Conservation (phyloP, 139 green algal species). For the Trebouxia sp. region DNA sequence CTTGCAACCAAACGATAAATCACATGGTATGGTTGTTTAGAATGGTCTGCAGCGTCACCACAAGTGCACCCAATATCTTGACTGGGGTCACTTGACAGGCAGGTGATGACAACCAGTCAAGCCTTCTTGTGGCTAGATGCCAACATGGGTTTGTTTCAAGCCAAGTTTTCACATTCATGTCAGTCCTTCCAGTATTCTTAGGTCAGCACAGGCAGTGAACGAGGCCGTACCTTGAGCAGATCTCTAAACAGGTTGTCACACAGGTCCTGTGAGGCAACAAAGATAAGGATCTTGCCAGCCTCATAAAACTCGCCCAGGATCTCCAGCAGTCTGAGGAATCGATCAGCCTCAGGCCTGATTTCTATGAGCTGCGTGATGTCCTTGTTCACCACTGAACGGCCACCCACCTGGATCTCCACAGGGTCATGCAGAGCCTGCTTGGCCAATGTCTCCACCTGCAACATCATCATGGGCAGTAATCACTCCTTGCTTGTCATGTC, state of each 20-base stretch:
- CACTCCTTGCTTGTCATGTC: too few relatives aligned
- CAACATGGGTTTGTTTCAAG: too few relatives aligned
- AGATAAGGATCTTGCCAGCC: conserved; percentile 85
- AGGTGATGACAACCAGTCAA: too few relatives aligned
- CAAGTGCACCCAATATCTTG: too few relatives aligned
- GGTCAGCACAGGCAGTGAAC: conserved; percentile 5
- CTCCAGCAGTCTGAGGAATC: conserved; percentile 96
- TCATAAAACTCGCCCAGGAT: conserved; percentile 90
- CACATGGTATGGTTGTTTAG: not conserved
- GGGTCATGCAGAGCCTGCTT: conserved; percentile 70
- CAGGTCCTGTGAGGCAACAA: conserved; percentile 89
- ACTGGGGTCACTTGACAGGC: too few relatives aligned
- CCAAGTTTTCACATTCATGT: too few relatives aligned
- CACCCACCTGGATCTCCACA: conserved; percentile 90
- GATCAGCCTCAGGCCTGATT: conserved; percentile 81
- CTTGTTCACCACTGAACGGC: conserved; percentile 88
- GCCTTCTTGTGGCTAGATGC: too few relatives aligned
- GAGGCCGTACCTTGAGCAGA: conserved; percentile 75
- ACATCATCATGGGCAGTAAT: not conserved
- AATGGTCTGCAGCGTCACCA: not conserved
- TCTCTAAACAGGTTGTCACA: conserved; percentile 94
- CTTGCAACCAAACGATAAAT: not conserved
- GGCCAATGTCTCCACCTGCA: conserved; percentile 78
- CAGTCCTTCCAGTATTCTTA: not conserved
- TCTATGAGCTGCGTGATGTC: conserved; percentile 97